Evolutionary conservation across 345 rosid genomes (phyloP), one percentile per base, ranked within the genome.

Genomic region (Euphorbia peplus): DNA sequence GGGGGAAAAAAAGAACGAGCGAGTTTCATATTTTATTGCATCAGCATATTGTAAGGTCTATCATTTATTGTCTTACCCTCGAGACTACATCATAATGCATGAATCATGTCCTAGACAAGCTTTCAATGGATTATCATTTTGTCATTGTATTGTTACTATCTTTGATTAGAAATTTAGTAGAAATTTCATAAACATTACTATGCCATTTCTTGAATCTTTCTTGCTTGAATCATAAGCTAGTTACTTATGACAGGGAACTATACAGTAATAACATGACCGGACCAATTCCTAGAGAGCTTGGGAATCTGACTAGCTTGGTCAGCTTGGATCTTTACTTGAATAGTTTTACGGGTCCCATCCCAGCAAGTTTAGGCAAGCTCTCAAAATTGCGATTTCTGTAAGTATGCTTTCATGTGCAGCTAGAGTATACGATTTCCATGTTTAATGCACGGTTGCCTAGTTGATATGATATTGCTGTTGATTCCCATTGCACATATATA

Each of bases 291-390:
- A 86, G 86, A 75, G 96, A 95, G 77, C 93, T 91, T 69, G 99
- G 99, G 64, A 95, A 91, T 74, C 78, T 95, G 78, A 95, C 98
- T 64, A 91, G 74, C 85, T 80, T 95, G 82, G 98, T 95, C 75
- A 95, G 99, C 82, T 84, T 95, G 93, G 99, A 95, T 88, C 98
- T 95, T 69, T 95, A 95, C 86, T 74, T 95, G 82, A 95, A 95
- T 79, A 77, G 85, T 76, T 95, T 95, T 78, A 77, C 81, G 24
- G 99, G 99, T 76, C 95, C 90, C 62, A 91, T 95, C 24, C 99
- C 99, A 0, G 92, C 83, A 70, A 75, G 97, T 13, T 73, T 95
- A 77, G 96, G 98, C 46, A 95, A 82, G 75, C 87, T 95, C 66
- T 87, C 97, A 48, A 95, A 90, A 76, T 80, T 95, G 73, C 84